Base-by-base conservation (phyloP, 441 rosid species). In the Theobroma grandiflorum region DNA sequence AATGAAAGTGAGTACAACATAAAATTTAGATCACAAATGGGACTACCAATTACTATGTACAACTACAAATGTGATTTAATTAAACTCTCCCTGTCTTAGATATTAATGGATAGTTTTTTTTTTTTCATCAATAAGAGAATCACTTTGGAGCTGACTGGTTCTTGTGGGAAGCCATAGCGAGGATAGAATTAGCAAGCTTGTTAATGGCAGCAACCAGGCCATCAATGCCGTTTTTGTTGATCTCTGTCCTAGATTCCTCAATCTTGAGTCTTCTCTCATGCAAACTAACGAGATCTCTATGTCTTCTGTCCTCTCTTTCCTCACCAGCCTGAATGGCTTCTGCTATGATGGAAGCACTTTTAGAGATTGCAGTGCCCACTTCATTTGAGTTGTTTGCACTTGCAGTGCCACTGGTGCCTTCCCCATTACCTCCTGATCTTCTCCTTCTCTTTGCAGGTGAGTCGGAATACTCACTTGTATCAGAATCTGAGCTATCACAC, bases 141-240 rank as follows among this genome's bases (percentile, higher is more conserved):
- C 63, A 90, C 74, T 79, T 80, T 31, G 87, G 84, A 84, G 86
- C 77, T 71, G 88, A 76, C 69, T 86, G 89, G 80, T 88, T 86
- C 85, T 84, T 89, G 65, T 83, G 87, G 82, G 98, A 90, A 66
- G 96, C 98, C 63, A 95, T 81, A 77, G 96, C 83, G 45, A 88
- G 84, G 83, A 95, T 93, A 8, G 98, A 94, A 80, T 86, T 90
- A 79, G 98, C 96, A 31, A 95, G 95, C 76, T 89, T 92, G 86
- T 95, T 94, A 89, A 95, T 90, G 84, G 98, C 94, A 67, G 92
- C 94, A 38, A 91, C 93, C 49, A 95, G 84, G n/a, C 91, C 96
- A 86, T 75, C 83, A 78, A 91, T 88, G 4, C 94, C 95, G 82
- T 87, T 86, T 77, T 82, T 83, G 75, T 85, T 90, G 76, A 88